Base-by-base conservation (phyloP, 1,284 basidiomycete genomes). In the Ustilago lituana region DNA sequence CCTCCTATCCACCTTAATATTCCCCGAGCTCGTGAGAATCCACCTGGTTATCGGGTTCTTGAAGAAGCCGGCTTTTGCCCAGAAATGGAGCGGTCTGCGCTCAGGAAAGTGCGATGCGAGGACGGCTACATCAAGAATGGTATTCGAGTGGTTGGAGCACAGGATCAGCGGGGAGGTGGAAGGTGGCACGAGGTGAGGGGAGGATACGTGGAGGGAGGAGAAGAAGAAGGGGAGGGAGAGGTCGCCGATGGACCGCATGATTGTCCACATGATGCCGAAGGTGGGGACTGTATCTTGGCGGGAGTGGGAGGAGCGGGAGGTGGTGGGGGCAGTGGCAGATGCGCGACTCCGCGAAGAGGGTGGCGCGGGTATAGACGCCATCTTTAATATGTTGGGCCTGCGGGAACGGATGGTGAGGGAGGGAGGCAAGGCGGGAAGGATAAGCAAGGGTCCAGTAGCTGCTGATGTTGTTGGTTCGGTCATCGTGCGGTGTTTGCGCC, bases 1-100 rank as follows among this genome's bases (percentile, higher is more conserved):
- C 84, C 92, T 92, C 56, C 94, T 88, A 83, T 96, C 94, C 37
- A 98, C 94, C 29, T 94, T 93, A 68, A 98, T 94, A 82, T 96
- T 96, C 17, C 95, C 93, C 5, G 93, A 90, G 62, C 91, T 91
- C 53, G 87, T 87, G n/a, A 98, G 86, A 58, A 97, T 86, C 65
- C 87, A 89, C 24, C 87, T 86, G 47, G 90, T 85, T 15, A 88
- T 82, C 2, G 91, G 91, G 82, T 56, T 61, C 17, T 45, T 49
- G 83, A 95, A 96, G 56, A 97, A 84, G 12, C 83, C 83, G 8
- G 48, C 44, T 53, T 94, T 92, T 71, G 91, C 93, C 93, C 94
- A 98, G 82, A 96, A 98, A 82, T 97, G 92, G 41, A 98, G 83
- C 40, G 91, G 89, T 51, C 92, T 86, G 53, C 85, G 83, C 81